Evolutionary conservation across 2,329 filamentous ascomycete species (phyloP).

Genomic region (Colletotrichum destructivum): DNA sequence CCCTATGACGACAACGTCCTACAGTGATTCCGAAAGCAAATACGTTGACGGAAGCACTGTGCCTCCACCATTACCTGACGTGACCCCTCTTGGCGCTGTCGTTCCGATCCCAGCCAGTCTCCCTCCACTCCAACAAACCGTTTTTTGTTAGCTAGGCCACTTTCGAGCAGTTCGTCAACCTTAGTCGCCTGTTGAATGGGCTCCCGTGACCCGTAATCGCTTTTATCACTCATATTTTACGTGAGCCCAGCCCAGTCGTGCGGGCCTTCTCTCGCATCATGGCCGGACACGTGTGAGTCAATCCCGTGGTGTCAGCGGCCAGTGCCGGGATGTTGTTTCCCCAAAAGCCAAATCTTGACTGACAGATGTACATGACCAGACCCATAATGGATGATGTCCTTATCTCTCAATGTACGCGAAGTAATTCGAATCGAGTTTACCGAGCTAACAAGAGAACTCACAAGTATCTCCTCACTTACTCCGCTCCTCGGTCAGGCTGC

Average conservation of each 20-base stretch:
- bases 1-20: background rate
- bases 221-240: constrained; percentile 3
- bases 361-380: constrained; percentile 40
- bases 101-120: background rate
- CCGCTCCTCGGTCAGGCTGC: constrained; percentile 52
- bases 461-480: constrained; percentile 51
- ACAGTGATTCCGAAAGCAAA: constrained; percentile 9
- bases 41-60: constrained; percentile 39
- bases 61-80: background rate
- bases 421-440: background rate
- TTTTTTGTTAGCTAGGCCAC: background rate
- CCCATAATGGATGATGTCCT: constrained; percentile 60
- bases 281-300: constrained; percentile 26
- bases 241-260: constrained; percentile 14
- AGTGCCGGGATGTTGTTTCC: background rate
- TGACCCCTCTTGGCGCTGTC: background rate
- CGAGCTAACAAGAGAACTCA: constrained; percentile 20
- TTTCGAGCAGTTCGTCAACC: background rate
- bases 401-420: constrained; percentile 53
- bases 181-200: constrained; percentile 5
- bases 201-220: constrained; percentile 16
- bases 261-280: background rate
- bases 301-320: too few species aligned
- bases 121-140: background rate
- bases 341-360: background rate